Base-by-base conservation (phyloP, 176 grass and related monocot genomes). In the Aegilops umbellulata region DNA sequence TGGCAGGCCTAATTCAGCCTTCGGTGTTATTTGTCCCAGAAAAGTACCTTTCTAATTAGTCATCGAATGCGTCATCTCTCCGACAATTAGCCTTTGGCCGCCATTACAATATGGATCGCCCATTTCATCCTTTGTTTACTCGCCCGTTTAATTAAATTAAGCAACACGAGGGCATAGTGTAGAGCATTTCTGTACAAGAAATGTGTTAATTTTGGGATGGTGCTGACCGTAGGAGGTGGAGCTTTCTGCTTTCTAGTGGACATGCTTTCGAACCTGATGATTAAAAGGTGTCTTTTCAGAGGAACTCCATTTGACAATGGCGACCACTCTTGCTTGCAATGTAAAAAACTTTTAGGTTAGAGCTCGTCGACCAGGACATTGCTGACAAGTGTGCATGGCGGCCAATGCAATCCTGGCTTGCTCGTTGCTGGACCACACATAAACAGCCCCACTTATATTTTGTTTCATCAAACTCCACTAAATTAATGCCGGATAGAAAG, bases 151-250 rank as follows among this genome's bases (percentile, higher is more conserved):
- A 83, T 74, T 90, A 82, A 83, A 73, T 64, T 64, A 42, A 78
- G 53, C 84, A 83, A 6, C 71, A 82, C 27, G 64, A 82, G 64
- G 64, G 7, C 0, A 51, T 51, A 82, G 41, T 8, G 27, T 89
- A 66, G 62, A 65, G 12, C 41, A 57, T 31, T 67, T 13, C 12
- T 32, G 19, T 8, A 20, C 25, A 32, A 49, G 27, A 77, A 23
- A 3, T 63, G 8, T 77, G 55, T 47, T 30, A 44, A 42, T 29
- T 82, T 42, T 86, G 84, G 65, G 65, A 83, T 26, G 88, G 69
- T 86, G 72, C 79, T 86, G 86, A 86, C 88, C 88, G 80, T 90
- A 10, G 73, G 79, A 82, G 73, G 79, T 90, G 88, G 84, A 27
- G 42, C 46, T 49, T 42, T 74, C 66, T 66, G 82, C 82, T 80